A percentile compares a stretch with the other conserved stretches of the same genome.
Evolutionary conservation across 768 basidiomycete species (phyloP).

Genomic region (Mycena maculata): DNA sequence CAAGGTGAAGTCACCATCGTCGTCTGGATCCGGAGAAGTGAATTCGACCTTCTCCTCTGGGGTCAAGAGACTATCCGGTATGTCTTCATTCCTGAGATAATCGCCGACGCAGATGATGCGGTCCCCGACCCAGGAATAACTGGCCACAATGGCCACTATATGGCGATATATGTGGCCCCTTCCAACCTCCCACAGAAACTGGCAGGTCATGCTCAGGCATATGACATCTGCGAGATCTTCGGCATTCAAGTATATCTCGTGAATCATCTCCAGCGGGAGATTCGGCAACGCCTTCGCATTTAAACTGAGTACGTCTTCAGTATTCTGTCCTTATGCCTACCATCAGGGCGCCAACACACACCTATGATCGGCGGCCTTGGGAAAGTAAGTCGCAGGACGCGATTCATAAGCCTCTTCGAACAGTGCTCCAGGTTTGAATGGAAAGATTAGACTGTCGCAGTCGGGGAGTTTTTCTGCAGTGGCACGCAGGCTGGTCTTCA

Average conservation of each 20-base stretch:
- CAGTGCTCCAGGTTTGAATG: not conserved
- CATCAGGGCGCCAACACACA: not conserved
- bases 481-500: not conserved
- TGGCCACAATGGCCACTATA: not conserved
- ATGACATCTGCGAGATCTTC: not conserved
- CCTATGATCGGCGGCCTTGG: no score
- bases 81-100: conserved; percentile 13
- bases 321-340: not conserved
- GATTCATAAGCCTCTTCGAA: no score
- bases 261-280: conserved; percentile 4
- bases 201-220: conserved; percentile 6
- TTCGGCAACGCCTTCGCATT: not conserved
- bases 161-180: not conserved
- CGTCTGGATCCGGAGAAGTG: no score
- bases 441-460: not conserved
- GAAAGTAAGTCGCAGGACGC: no score
- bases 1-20: not conserved
- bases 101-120: conserved; percentile 39
- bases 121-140: conserved; percentile 35
- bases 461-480: conserved; percentile 1
- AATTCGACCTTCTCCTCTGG: not conserved
- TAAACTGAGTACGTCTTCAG: not conserved
- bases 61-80: conserved; percentile 14
- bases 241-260: not conserved
- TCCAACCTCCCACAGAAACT: conserved; percentile 17